A percentile compares a stretch with the other conserved stretches of the same genome.
Conservation (phyloP, 1,284 basidiomycete genomes). For the Irpex rosettiformis region DNA sequence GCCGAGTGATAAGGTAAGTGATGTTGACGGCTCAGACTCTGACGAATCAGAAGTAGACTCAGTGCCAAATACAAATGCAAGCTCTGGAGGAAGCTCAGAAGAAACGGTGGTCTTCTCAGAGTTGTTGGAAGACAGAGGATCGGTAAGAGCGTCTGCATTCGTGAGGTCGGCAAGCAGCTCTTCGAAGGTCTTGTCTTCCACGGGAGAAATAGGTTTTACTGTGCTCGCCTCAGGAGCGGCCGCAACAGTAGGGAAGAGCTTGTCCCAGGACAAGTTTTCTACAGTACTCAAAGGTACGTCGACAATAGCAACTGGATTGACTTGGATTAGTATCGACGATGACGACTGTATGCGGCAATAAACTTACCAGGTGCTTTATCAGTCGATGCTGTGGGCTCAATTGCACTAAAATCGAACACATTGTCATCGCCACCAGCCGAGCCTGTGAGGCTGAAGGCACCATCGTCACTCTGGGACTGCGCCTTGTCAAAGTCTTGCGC, state of each 20-base stretch:
- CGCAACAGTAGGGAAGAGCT: background rate
- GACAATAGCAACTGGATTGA: background rate
- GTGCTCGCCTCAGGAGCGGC: too few species aligned
- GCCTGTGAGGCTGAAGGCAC: background rate
- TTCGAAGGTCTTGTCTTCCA: background rate
- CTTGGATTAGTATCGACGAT: background rate
- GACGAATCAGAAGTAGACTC: background rate
- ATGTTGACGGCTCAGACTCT: background rate
- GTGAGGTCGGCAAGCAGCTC: background rate
- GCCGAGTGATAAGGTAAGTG: background rate
- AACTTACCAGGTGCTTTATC: background rate
- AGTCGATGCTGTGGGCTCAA: background rate
- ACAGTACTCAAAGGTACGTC: background rate
- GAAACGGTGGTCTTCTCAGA: background rate
- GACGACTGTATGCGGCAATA: background rate
- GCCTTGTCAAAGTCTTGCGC: background rate
- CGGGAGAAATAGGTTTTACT: too few species aligned
- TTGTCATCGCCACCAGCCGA: background rate
- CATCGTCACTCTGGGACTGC: background rate
- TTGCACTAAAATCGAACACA: background rate
- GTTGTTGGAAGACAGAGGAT: background rate
- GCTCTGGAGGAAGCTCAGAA: background rate
- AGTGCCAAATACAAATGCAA: background rate
- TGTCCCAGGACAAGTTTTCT: background rate
- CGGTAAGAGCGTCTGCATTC: background rate